phyloP scores from a whole-genome alignment of 371 early-diverging fungal species.

The Mortierella sp. region DNA sequence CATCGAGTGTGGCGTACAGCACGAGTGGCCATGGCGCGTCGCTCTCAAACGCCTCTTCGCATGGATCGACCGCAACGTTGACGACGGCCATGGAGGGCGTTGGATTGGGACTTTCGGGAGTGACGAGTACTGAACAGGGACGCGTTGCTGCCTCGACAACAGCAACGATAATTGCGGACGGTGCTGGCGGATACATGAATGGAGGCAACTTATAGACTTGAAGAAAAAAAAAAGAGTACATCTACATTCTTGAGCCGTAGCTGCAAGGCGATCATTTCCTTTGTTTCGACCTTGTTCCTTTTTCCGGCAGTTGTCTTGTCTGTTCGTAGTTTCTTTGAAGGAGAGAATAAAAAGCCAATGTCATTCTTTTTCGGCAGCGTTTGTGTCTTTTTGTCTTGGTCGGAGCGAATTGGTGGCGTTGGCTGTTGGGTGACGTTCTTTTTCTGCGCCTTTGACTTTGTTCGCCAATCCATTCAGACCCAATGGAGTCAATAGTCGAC shows the following conservation, averaged over 20 bases:
- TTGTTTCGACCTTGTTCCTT: not conserved
- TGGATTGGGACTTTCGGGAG: conserved; percentile 36
- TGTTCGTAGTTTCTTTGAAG: too few relatives aligned
- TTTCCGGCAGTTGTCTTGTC: not conserved
- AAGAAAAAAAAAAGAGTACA: not conserved
- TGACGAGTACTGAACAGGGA: conserved; percentile 28
- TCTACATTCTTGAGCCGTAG: too few relatives aligned
- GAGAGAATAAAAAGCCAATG: too few relatives aligned
- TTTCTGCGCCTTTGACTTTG: too few relatives aligned
- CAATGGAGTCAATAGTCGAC: too few relatives aligned
- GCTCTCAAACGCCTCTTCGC: conserved; percentile 23
- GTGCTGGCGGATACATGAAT: not conserved
- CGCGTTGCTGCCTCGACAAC: conserved; percentile 10
- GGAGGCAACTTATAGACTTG: not conserved
- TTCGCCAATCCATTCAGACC: too few relatives aligned
- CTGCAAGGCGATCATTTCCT: not conserved
- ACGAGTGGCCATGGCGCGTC: conserved; percentile 24
- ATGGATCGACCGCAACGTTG: conserved; percentile 27
- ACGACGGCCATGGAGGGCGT: conserved; percentile 32
- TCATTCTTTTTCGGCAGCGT: too few relatives aligned
- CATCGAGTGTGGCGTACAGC: conserved; percentile 19
- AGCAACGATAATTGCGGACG: not conserved
- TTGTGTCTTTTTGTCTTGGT: too few relatives aligned
- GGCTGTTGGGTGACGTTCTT: too few relatives aligned
- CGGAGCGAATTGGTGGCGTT: too few relatives aligned